These are phyloP conservation scores for Huntiella omanensis DNA, from an alignment of 2,329 filamentous ascomycete species.

Conservation along the genomic window DNA sequence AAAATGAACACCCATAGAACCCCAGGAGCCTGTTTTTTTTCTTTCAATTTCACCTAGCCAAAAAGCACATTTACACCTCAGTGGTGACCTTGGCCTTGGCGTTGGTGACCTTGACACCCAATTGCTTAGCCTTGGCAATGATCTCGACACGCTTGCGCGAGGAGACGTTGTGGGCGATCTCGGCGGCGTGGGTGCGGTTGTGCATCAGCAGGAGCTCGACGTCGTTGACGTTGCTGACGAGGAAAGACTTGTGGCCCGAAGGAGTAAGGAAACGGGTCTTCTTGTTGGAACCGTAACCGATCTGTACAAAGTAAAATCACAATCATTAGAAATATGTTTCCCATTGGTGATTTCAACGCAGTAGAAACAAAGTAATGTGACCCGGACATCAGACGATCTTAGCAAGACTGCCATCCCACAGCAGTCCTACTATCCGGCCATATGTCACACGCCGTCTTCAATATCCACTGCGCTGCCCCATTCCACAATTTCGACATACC, in stretches of 20 bases:
- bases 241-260: conserved; percentile 98
- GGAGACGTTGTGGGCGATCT: conserved; percentile 96
- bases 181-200: conserved; percentile 97
- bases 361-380: background rate
- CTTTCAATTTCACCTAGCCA: conserved; percentile 10
- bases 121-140: conserved; percentile 88
- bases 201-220: conserved; percentile 98
- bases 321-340: background rate
- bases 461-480: background rate
- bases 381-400: background rate
- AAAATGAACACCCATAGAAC: conserved; percentile 11
- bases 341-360: background rate
- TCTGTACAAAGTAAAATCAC: conserved; percentile 33
- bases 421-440: too few relatives aligned
- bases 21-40: conserved; percentile 11
- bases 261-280: conserved; percentile 99
- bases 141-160: conserved; percentile 98
- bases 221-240: conserved; percentile 91
- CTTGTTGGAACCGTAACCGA: conserved; percentile 97
- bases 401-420: too few relatives aligned
- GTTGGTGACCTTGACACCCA: conserved; percentile 99
- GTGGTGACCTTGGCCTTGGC: conserved; percentile 97
- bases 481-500: conserved; percentile 40
- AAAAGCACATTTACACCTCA: conserved; percentile 45
- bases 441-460: background rate